Conservation (phyloP, 164 flowering plant genomes). For the Dillenia turbinata region DNA sequence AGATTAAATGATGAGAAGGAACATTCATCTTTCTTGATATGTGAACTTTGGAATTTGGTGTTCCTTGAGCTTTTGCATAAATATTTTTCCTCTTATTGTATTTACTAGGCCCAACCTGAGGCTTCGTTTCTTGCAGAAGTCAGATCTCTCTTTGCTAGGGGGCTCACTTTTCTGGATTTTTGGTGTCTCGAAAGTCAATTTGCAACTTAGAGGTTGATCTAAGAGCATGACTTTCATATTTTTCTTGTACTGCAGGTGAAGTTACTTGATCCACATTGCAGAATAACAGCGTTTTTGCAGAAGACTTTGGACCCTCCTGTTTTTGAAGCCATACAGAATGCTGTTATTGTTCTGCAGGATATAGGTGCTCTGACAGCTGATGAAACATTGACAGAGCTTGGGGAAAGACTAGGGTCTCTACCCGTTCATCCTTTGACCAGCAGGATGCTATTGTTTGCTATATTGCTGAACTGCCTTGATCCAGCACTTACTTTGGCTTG, state of each 20-base stretch:
- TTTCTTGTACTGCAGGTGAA: conserved; percentile 55
- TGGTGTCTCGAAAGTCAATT: too few relatives aligned
- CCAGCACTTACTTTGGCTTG: conserved; percentile 96
- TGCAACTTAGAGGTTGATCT: too few relatives aligned
- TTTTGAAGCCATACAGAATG: conserved; percentile 70
- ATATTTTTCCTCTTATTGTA: too few relatives aligned
- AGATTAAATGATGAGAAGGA: too few relatives aligned
- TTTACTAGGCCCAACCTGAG: too few relatives aligned
- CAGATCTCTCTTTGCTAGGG: too few relatives aligned
- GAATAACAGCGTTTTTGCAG: conserved; percentile 55
- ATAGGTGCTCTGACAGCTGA: conserved; percentile 80
- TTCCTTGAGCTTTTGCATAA: too few relatives aligned
- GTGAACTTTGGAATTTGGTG: too few relatives aligned
- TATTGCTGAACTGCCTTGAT: conserved; percentile 87
- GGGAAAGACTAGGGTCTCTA: conserved; percentile 70
- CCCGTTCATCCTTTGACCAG: conserved; percentile 90
- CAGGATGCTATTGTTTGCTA: conserved; percentile 89
- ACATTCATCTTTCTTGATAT: too few relatives aligned
- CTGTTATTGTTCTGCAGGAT: conserved; percentile 69
- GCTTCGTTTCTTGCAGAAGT: too few relatives aligned
- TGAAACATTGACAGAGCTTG: conserved; percentile 79
- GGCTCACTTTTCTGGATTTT: too few relatives aligned
- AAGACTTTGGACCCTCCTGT: conserved; percentile 91
- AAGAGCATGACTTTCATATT: not conserved
- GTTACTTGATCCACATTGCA: conserved; percentile 70